phyloP scores from a whole-genome alignment of 208 protist genomes.

The Trypanosoma melophagium region DNA sequence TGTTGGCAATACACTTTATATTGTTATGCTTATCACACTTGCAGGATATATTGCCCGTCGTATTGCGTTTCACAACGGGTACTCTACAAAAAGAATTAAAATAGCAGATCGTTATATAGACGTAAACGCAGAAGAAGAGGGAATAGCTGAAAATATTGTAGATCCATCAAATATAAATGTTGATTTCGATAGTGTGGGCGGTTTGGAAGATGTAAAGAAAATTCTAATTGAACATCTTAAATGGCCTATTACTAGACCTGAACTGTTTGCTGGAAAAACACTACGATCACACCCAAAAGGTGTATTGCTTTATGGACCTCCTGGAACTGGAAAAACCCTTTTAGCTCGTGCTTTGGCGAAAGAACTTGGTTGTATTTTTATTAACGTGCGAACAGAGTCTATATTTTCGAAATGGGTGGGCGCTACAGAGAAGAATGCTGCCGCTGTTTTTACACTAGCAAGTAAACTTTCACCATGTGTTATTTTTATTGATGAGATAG shows the following conservation, averaged over 20 bases:
- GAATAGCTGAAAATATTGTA: constrained; percentile 62
- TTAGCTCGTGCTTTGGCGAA: constrained; percentile 98
- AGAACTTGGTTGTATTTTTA: constrained; percentile 98
- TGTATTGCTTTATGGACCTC: constrained; percentile 99
- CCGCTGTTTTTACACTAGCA: constrained; percentile 87
- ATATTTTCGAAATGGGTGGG: constrained; percentile 93
- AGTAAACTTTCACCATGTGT: constrained; percentile 80
- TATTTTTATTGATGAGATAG: constrained; percentile 93
- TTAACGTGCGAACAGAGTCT: constrained; percentile 94
- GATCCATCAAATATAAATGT: constrained; percentile 66
- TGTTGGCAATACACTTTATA: constrained; percentile 41
- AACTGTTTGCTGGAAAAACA: constrained; percentile 71
- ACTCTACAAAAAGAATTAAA: constrained; percentile 41
- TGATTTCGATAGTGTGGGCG: constrained; percentile 66
- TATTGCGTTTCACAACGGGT: constrained; percentile 47
- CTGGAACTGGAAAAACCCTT: constrained; percentile 99
- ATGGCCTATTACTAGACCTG: constrained; percentile 81
- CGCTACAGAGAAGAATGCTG: constrained; percentile 96
- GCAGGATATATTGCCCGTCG: constrained; percentile 52
- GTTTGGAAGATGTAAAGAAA: constrained; percentile 77
- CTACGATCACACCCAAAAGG: constrained; percentile 97
- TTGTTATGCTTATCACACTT: constrained; percentile 72
- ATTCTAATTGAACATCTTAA: constrained; percentile 79
- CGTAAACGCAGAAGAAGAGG: constrained; percentile 64
- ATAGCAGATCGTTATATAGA: constrained; percentile 44